phyloP scores from a whole-genome alignment of 202 grass and related monocot genomes.

The Setaria italica region DNA sequence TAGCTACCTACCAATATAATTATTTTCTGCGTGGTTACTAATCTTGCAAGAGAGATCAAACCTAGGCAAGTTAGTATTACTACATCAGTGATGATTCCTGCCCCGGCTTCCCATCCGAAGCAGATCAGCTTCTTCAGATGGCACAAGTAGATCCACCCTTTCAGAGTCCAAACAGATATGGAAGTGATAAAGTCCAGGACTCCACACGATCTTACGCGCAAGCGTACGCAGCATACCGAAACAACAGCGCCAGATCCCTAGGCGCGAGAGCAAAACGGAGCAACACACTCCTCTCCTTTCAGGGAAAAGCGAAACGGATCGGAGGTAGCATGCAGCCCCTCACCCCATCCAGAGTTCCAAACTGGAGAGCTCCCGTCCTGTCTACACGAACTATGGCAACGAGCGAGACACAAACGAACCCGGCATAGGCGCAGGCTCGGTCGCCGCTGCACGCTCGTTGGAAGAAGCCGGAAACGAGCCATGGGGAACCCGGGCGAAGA shows the following conservation, averaged over 20 bases:
- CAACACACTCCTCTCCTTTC: not conserved
- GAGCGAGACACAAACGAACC: not conserved
- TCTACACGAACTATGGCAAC: conserved; percentile 49
- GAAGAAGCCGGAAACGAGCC: conserved; percentile 27
- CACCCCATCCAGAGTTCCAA: not conserved
- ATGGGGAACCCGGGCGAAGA: not conserved
- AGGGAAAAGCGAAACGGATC: not conserved
- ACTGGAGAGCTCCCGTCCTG: conserved; percentile 19
- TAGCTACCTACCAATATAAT: not conserved
- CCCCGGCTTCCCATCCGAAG: not conserved
- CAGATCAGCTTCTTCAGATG: not conserved
- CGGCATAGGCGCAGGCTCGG: not conserved
- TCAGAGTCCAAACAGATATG: conserved; percentile 3
- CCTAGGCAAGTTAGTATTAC: not conserved
- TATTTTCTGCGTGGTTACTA: too few species aligned
- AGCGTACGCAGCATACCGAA: not conserved
- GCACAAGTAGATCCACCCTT: not conserved
- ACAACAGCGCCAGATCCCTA: not conserved
- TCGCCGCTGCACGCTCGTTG: not conserved
- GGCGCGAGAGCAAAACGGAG: not conserved
- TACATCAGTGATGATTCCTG: not conserved
- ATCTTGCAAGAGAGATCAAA: not conserved
- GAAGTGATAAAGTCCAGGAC: conserved; percentile 22
- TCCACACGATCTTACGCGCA: conserved; percentile 29
- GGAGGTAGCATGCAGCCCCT: not conserved